Evolutionary conservation across 2,329 filamentous ascomycete genomes (phyloP).

Genomic region (Fusarium hostae): DNA sequence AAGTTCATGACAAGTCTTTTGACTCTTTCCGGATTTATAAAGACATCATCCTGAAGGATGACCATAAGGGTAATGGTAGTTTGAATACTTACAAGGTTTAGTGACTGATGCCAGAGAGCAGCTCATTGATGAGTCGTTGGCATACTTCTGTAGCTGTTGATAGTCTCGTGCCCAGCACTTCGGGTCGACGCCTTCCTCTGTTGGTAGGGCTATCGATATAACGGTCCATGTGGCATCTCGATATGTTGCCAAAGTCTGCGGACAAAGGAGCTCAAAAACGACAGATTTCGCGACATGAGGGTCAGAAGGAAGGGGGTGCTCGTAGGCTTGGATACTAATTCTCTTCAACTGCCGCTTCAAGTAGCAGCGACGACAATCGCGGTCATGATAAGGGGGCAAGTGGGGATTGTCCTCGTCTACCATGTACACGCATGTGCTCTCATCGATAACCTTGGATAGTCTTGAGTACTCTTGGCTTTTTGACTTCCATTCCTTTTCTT

Average conservation of each 20-base stretch:
- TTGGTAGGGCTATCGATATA: slow-evolving; percentile 46
- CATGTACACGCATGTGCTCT: slow-evolving; percentile 47
- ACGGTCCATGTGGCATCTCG: slow-evolving; percentile 56
- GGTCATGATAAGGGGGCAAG: slow-evolving; percentile 35
- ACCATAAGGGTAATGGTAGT: too few species aligned
- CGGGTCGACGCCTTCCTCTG: slow-evolving; percentile 30
- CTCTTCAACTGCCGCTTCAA: slow-evolving; percentile 42
- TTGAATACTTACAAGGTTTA: slow-evolving; percentile 45
- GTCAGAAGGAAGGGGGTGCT: slow-evolving; percentile 54
- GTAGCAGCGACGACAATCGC: slow-evolving; percentile 51
- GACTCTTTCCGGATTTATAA: background rate
- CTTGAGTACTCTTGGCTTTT: slow-evolving; percentile 47
- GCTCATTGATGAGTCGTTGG: slow-evolving; percentile 18
- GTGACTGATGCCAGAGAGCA: slow-evolving; percentile 46
- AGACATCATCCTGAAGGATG: background rate
- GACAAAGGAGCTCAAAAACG: slow-evolving; percentile 56
- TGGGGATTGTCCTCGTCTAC: slow-evolving; percentile 31
- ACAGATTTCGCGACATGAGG: slow-evolving; percentile 47
- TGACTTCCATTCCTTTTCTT: slow-evolving; percentile 49
- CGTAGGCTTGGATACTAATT: slow-evolving; percentile 53
- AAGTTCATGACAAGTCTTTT: background rate
- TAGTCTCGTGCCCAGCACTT: slow-evolving; percentile 43
- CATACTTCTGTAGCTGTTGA: slow-evolving; percentile 33
- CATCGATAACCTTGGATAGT: slow-evolving; percentile 47
- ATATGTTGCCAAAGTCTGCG: slow-evolving; percentile 50